phyloP scores from a whole-genome alignment of 2,329 filamentous ascomycete genomes.

The Hortaea sp. region DNA sequence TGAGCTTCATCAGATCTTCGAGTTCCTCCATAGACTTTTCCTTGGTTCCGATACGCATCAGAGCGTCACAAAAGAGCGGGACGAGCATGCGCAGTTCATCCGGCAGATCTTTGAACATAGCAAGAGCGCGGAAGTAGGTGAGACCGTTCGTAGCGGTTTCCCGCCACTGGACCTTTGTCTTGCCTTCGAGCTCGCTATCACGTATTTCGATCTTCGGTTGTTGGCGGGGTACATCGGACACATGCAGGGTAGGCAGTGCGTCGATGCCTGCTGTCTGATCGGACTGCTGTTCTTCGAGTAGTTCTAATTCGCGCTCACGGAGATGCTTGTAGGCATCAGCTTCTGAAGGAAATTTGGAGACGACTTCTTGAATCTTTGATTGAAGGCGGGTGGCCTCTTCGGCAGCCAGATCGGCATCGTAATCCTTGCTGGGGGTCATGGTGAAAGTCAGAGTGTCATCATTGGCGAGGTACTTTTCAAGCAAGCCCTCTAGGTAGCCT shows the following conservation, averaged over 20 bases:
- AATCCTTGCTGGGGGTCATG: constrained; percentile 76
- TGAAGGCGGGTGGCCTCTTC: constrained; percentile 71
- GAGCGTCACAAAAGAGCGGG: constrained; percentile 80
- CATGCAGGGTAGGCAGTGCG: constrained; percentile 77
- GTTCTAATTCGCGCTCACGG: constrained; percentile 65
- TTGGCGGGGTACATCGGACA: constrained; percentile 75
- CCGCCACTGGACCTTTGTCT: constrained; percentile 70
- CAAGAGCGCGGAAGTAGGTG: constrained; percentile 89
- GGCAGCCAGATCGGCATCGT: constrained; percentile 59
- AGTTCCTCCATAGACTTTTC: constrained; percentile 85
- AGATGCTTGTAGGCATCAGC: constrained; percentile 62
- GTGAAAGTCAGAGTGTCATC: constrained; percentile 84
- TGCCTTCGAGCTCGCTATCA: constrained; percentile 45
- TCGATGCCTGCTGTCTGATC: constrained; percentile 76
- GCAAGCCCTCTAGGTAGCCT: constrained; percentile 69
- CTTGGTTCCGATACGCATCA: constrained; percentile 88
- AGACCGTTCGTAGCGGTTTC: constrained; percentile 90
- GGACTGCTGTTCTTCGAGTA: constrained; percentile 55
- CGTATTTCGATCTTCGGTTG: constrained; percentile 64
- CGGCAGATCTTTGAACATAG: constrained; percentile 66
- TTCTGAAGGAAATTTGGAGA: constrained; percentile 58
- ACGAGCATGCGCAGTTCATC: constrained; percentile 76
- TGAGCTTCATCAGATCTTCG: constrained; percentile 90
- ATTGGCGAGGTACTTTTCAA: constrained; percentile 85
- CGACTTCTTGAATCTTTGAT: constrained; percentile 60